Conservation (phyloP, 345 rosid species). For the Eucalyptus caleyi region DNA sequence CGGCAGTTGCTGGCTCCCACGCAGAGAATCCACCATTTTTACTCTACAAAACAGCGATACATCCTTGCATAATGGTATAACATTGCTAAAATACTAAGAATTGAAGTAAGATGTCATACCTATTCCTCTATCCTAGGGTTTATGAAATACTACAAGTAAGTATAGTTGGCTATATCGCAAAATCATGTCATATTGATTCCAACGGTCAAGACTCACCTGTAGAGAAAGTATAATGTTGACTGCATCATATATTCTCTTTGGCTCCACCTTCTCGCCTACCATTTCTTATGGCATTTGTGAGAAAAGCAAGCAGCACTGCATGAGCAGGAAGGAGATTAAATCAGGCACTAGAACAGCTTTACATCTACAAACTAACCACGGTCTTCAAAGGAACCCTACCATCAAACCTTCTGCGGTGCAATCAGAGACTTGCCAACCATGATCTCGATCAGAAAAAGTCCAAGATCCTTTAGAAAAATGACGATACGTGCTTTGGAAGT, state of each 20-base stretch:
- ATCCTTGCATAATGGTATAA: too few species aligned
- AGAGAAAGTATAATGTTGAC: constrained; percentile 22
- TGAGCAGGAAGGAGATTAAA: neutral
- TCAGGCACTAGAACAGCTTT: neutral
- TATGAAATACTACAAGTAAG: too few species aligned
- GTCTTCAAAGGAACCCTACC: neutral
- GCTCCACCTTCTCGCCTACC: constrained; percentile 23
- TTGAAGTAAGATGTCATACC: too few species aligned
- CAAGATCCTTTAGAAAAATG: constrained; percentile 20
- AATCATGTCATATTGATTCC: too few species aligned
- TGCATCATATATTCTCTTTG: constrained; percentile 16
- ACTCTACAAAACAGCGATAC: neutral
- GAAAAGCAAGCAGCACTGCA: constrained; percentile 21
- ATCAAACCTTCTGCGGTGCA: constrained; percentile 21
- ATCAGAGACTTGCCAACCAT: constrained; percentile 24
- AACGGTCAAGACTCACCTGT: constrained; percentile 3
- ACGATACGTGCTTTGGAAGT: constrained; percentile 5
- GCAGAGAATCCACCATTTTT: constrained; percentile 34
- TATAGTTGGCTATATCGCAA: too few species aligned
- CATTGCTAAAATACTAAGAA: too few species aligned
- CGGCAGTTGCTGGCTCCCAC: constrained; percentile 37
- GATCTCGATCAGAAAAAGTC: constrained; percentile 23
- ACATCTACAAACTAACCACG: neutral
- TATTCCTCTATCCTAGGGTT: too few species aligned
- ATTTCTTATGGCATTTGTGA: constrained; percentile 12